These are phyloP conservation scores for Fraxinus anomala DNA, from an alignment of 257 asterid species.

Conservation along the genomic window DNA sequence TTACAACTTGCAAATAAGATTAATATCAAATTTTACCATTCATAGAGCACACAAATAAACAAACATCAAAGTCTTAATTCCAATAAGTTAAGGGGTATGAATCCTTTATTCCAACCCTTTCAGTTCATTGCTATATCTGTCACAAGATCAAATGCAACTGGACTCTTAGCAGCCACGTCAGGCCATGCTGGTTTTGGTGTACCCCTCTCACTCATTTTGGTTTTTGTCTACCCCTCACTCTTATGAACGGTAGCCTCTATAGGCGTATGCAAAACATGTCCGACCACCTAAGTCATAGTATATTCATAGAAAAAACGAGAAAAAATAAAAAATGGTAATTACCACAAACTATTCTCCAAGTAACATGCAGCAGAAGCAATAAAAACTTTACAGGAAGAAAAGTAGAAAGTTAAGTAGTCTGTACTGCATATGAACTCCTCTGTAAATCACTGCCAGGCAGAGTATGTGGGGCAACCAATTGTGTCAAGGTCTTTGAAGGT, in stretches of 20 bases:
- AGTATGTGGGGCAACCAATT: conserved; percentile 43
- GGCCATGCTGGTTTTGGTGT: not conserved
- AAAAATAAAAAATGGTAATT: not conserved
- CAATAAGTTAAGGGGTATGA: not conserved
- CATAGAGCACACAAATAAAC: not conserved
- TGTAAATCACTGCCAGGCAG: conserved; percentile 46
- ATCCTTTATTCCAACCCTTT: not conserved
- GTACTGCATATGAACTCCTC: conserved; percentile 63
- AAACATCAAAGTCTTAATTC: not conserved
- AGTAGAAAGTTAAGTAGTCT: conserved; percentile 25
- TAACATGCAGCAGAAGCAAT: conserved; percentile 8
- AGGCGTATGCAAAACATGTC: too few relatives aligned
- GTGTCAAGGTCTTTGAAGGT: conserved; percentile 47
- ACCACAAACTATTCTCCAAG: not conserved
- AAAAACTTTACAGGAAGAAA: conserved; percentile 20
- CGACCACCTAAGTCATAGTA: too few relatives aligned
- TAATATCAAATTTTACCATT: not conserved
- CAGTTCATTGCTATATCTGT: not conserved
- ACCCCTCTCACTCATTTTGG: not conserved
- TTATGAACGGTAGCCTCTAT: not conserved
- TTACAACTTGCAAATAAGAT: not conserved
- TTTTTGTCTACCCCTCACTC: not conserved
- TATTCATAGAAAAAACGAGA: too few relatives aligned
- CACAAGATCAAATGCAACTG: not conserved
- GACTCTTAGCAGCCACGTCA: not conserved